A percentile compares a stretch with the other conserved stretches of the same genome.
Evolutionary conservation across 1,139 yeast genomes (phyloP).

Genomic region (Pichia sp.): DNA sequence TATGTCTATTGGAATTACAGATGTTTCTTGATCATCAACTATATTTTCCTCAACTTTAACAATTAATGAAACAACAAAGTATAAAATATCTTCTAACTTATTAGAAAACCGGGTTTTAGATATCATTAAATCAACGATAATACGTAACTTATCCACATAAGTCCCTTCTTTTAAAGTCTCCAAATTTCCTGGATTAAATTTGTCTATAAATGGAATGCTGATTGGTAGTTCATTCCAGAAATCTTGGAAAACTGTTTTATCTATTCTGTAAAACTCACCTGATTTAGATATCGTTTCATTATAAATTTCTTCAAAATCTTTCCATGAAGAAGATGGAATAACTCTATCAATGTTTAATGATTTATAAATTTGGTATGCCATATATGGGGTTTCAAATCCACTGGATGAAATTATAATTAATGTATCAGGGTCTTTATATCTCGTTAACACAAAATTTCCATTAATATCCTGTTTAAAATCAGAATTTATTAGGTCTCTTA

Average conservation of each 20-base stretch:
- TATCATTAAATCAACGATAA: slow-evolving; percentile 12
- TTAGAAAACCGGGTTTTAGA: slow-evolving; percentile 7
- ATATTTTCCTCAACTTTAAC: slow-evolving; percentile 4
- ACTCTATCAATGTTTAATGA: slow-evolving; percentile 14
- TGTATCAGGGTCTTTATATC: slow-evolving; percentile 11
- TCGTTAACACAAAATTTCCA: slow-evolving; percentile 5
- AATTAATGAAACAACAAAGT: slow-evolving; percentile 7
- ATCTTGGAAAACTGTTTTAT: slow-evolving; percentile 5
- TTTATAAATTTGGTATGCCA: slow-evolving; percentile 13
- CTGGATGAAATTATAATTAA: slow-evolving; percentile 8
- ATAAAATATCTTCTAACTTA: slow-evolving; percentile 8
- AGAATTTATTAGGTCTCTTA: not conserved
- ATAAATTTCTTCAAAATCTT: slow-evolving; percentile 8
- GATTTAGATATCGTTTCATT: not conserved
- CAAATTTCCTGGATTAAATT: slow-evolving; percentile 7
- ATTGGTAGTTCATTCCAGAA: slow-evolving; percentile 12
- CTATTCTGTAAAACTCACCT: not conserved
- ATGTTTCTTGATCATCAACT: not conserved
- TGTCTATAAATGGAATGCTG: slow-evolving; percentile 13
- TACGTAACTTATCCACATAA: slow-evolving; percentile 16
- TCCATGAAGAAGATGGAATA: slow-evolving; percentile 10
- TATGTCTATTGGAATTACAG: slow-evolving; percentile 3
- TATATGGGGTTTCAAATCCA: slow-evolving; percentile 11
- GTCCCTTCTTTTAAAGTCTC: slow-evolving; percentile 6
- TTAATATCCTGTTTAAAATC: slow-evolving; percentile 6